Evolutionary conservation across 2,329 filamentous ascomycete species (phyloP).

Genomic region (Aspergillus fumigatus): DNA sequence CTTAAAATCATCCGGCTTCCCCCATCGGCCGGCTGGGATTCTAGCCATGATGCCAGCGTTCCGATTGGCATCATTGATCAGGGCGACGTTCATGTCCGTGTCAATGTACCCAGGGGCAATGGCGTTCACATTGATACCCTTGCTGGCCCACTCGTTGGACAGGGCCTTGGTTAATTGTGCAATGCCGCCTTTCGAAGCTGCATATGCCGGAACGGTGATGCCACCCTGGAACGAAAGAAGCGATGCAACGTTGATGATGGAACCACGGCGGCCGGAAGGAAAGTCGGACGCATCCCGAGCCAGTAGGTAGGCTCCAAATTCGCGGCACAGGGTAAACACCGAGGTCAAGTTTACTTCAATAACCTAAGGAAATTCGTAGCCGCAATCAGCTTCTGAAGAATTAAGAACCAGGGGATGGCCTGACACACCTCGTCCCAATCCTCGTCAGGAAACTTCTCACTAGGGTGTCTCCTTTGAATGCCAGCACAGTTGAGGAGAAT

Average conservation of each 20-base stretch:
- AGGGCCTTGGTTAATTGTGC: constrained; percentile 80
- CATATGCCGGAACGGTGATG: constrained; percentile 82
- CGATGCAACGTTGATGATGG: constrained; percentile 78
- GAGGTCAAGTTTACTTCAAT: constrained; percentile 81
- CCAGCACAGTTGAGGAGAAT: constrained; percentile 84
- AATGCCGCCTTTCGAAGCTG: constrained; percentile 79
- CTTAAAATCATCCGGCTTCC: constrained; percentile 80
- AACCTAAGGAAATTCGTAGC: constrained; percentile 45
- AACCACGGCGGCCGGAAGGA: constrained; percentile 36
- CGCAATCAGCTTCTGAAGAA: background rate
- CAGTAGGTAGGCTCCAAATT: constrained; percentile 33
- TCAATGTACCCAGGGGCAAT: constrained; percentile 87
- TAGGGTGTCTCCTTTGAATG: constrained; percentile 74
- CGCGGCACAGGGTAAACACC: constrained; percentile 55
- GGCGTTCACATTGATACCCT: constrained; percentile 78
- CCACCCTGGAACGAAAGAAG: constrained; percentile 83
- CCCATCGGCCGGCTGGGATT: constrained; percentile 83
- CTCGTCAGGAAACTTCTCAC: constrained; percentile 67
- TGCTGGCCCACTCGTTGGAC: constrained; percentile 78
- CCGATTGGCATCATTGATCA: constrained; percentile 67
- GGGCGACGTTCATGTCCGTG: constrained; percentile 88
- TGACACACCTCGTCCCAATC: constrained; percentile 66
- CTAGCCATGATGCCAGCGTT: constrained; percentile 69
- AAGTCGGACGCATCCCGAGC: constrained; percentile 25
- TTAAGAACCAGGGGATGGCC: background rate